These are phyloP conservation scores for Colletotrichum sp. DNA, from an alignment of 2,329 filamentous ascomycete genomes.

Conservation along the genomic window DNA sequence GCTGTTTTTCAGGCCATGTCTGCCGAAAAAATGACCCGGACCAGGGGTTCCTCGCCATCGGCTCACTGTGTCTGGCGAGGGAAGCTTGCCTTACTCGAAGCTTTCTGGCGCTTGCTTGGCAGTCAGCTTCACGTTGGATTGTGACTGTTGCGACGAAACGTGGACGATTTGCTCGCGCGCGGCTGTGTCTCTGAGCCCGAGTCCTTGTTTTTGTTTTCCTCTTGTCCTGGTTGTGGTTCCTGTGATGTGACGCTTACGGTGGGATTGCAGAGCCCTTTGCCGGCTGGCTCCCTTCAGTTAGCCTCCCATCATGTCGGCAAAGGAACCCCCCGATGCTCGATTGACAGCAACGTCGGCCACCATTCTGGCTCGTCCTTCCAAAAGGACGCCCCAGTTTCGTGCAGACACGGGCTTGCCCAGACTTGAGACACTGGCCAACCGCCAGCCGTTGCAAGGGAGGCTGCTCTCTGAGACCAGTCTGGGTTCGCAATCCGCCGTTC, in stretches of 20 bases:
- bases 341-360: constrained; percentile 8
- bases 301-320: background rate
- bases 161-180: background rate
- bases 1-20: background rate
- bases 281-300: background rate
- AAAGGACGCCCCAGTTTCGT: constrained; percentile 9
- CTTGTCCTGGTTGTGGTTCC: background rate
- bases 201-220: background rate
- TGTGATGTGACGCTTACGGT: constrained; percentile 2
- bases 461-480: background rate
- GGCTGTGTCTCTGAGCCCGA: background rate
- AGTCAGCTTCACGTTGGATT: background rate
- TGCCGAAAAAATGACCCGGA: background rate
- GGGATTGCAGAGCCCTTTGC: background rate
- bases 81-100: background rate
- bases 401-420: constrained; percentile 22
- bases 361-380: background rate
- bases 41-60: background rate
- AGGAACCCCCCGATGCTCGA: background rate
- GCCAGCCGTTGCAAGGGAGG: background rate
- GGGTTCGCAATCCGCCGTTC: background rate
- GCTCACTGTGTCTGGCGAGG: background rate
- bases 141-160: background rate
- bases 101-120: background rate
- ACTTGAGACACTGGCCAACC: constrained; percentile 3